A percentile compares a stretch with the other conserved stretches of the same genome.
Conservation (phyloP, 257 asterid species). For the Penstemon newberryi region DNA sequence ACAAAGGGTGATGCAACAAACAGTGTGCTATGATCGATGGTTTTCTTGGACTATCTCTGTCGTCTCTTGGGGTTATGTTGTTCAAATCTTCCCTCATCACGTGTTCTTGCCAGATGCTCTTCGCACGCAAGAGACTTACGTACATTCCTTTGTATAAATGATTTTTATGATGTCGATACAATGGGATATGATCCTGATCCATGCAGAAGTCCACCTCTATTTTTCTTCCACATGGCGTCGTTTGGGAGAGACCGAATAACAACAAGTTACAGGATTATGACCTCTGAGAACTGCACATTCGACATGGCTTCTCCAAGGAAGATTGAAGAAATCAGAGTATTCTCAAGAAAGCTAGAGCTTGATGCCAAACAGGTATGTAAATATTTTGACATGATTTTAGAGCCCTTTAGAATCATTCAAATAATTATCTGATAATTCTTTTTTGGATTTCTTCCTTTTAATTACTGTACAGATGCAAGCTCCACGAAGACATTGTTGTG, state of each 20-base stretch:
- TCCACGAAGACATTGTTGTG: slow-evolving; percentile 86
- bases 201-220: slow-evolving; percentile 56
- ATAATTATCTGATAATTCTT: not conserved
- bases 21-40: slow-evolving; percentile 75
- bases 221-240: slow-evolving; percentile 45
- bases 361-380: slow-evolving; percentile 51
- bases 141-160: slow-evolving; percentile 41
- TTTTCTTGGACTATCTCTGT: slow-evolving; percentile 76
- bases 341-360: slow-evolving; percentile 55
- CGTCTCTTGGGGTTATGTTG: slow-evolving; percentile 85
- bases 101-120: slow-evolving; percentile 50
- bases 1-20: slow-evolving; percentile 66
- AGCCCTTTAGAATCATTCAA: not conserved
- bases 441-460: not conserved
- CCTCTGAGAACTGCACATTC: slow-evolving; percentile 50
- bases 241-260: slow-evolving; percentile 33
- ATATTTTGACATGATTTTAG: not conserved
- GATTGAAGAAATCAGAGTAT: slow-evolving; percentile 56
- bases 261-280: slow-evolving; percentile 39
- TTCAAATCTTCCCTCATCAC: slow-evolving; percentile 53
- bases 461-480: slow-evolving; percentile 52
- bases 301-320: slow-evolving; percentile 62
- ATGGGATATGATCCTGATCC: slow-evolving; percentile 45
- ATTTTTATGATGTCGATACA: slow-evolving; percentile 36
- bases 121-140: slow-evolving; percentile 53